A percentile compares a stretch with the other conserved stretches of the same genome.
These are phyloP conservation scores for Heracleum sosnowskyi DNA, from an alignment of 129 eudicot species.

Conservation along the genomic window DNA sequence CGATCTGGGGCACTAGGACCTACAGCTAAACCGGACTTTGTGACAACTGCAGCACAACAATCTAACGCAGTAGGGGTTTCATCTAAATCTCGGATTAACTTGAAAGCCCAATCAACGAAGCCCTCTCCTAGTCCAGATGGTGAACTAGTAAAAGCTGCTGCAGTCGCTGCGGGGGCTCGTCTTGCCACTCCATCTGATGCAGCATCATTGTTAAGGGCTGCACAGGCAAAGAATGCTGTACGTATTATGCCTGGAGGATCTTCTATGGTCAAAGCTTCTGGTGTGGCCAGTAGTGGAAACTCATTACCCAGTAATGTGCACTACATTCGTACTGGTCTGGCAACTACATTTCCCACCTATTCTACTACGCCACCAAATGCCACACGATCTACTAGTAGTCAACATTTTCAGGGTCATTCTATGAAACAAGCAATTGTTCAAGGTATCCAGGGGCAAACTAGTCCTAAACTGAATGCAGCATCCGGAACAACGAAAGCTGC, in stretches of 20 bases:
- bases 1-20: not conserved
- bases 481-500: slow-evolving; percentile 11
- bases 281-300: not conserved
- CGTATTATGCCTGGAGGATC: not conserved
- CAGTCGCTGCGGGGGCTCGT: slow-evolving; percentile 96
- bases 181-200: slow-evolving; percentile 68
- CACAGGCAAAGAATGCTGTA: slow-evolving; percentile 27
- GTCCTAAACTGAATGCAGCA: slow-evolving; percentile 20
- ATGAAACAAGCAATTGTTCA: slow-evolving; percentile 22
- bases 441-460: slow-evolving; percentile 17
- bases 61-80: slow-evolving; percentile 16
- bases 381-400: slow-evolving; percentile 12
- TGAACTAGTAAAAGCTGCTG: slow-evolving; percentile 71
- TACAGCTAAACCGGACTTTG: not conserved
- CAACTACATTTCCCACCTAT: slow-evolving; percentile 24
- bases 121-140: slow-evolving; percentile 24
- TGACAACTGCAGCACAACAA: not conserved
- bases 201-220: slow-evolving; percentile 56
- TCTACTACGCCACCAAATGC: slow-evolving; percentile 28
- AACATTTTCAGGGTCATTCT: slow-evolving; percentile 14
- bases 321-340: slow-evolving; percentile 52
- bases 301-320: slow-evolving; percentile 54
- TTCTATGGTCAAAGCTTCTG: not conserved
- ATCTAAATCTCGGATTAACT: slow-evolving; percentile 32
- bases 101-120: slow-evolving; percentile 27